Evolutionary conservation across 129 eudicot species (phyloP), one percentile per base, ranked within the genome.

Genomic region (Lactuca saligna): DNA sequence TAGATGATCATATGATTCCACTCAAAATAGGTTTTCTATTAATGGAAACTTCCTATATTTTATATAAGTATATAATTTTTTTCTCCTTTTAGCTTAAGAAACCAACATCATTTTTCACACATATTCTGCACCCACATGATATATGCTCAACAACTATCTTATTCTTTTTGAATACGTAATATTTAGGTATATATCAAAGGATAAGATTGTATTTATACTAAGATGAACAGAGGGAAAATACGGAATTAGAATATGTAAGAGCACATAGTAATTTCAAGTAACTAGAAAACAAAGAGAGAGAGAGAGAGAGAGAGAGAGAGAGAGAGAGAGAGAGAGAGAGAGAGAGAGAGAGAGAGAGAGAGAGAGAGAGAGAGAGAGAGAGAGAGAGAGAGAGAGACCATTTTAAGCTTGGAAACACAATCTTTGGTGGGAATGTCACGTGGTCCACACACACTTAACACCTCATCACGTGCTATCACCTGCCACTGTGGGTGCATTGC

Each of bases 401-500:
- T 84, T 82, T 92, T 92, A 74, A 92, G 94, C 85, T 92, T 92
- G 61, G 83, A 72, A 63, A 84, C 73, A 73, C 84, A 86, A 82
- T 88, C 97, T 80, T 88, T 88, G 61, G 95, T 75, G 39, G 98
- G 98, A 70, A 77, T 57, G 80, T 86, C 89, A 82, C 84, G 88
- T 86, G 96, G 50, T 14, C 96, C 95, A 17, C 94, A 92, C 57
- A 88, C 91, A 75, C 74, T 77, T 49, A 86, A 72, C 61, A 88
- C 98, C 81, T 92, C 96, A 41, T 92, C 96, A 77, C 98, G 96
- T 84, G 98, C 98, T 29, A 66, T 82, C 33, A 65, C 84, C 78
- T 92, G 98, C 98, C 96, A 92, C n/a, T 79, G 70, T 34, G 96
- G 96, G 69, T 92, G 96, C 95, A 92, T 92, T 31, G 98, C 98